phyloP scores from a whole-genome alignment of 2,329 filamentous ascomycete species.

The Gaeumannomyces sp. region DNA sequence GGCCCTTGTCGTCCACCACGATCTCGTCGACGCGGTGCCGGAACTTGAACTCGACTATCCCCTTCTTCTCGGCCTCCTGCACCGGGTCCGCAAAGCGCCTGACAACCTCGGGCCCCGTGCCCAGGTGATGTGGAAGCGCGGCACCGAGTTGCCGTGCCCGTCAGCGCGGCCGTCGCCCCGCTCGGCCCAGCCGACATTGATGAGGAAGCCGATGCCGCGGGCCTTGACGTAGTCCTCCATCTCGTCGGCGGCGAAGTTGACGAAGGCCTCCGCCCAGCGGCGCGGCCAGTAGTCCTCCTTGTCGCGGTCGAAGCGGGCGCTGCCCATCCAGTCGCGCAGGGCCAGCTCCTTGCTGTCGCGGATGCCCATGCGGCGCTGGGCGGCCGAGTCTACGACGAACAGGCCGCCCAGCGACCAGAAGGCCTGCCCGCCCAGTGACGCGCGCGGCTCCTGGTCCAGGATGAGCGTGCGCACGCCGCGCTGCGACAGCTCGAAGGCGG shows the following conservation, averaged over 20 bases:
- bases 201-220: conserved; percentile 44
- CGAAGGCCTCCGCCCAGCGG: conserved; percentile 57
- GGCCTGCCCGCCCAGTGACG: conserved; percentile 54
- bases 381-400: conserved; percentile 51
- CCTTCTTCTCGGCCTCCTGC: conserved; percentile 42
- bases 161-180: conserved; percentile 48
- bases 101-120: conserved; percentile 54
- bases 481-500: conserved; percentile 49
- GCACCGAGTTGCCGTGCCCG: conserved; percentile 57
- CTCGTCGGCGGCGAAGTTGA: conserved; percentile 53
- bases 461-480: conserved; percentile 43
- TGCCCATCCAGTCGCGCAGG: conserved; percentile 52
- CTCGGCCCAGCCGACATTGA: conserved; percentile 56
- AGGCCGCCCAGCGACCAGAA: conserved; percentile 59
- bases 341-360: conserved; percentile 51
- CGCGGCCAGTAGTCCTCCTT: conserved; percentile 50
- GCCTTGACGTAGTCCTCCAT: conserved; percentile 52
- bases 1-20: conserved; percentile 45
- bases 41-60: conserved; percentile 48
- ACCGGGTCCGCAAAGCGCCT: conserved; percentile 52
- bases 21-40: conserved; percentile 52
- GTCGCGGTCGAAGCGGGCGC: conserved; percentile 52
- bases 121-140: conserved; percentile 58
- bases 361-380: conserved; percentile 53
- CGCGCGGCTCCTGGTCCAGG: conserved; percentile 52